Conservation (phyloP, 2,329 filamentous ascomycete species). For the Trichophyton benhamiae region DNA sequence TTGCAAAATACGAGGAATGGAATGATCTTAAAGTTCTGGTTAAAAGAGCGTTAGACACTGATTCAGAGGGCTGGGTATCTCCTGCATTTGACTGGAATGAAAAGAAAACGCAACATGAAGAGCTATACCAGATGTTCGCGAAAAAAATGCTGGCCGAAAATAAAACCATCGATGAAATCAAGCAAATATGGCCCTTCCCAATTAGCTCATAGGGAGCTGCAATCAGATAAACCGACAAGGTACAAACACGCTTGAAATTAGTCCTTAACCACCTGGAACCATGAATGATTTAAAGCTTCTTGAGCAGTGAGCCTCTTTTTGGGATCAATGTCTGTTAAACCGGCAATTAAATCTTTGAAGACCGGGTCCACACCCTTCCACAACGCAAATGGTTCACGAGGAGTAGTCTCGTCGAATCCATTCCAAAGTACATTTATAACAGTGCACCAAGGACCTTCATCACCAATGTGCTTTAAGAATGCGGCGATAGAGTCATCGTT, state of each 20-base stretch:
- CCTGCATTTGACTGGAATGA: background rate
- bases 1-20: background rate
- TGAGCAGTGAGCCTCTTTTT: slow-evolving; percentile 22
- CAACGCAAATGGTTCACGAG: slow-evolving; percentile 12
- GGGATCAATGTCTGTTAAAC: slow-evolving; percentile 23
- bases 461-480: background rate
- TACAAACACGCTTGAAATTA: background rate
- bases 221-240: background rate
- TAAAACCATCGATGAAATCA: background rate
- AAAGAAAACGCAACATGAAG: background rate
- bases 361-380: slow-evolving; percentile 28
- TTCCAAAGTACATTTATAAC: background rate
- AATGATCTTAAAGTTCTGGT: background rate
- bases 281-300: slow-evolving; percentile 23
- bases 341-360: slow-evolving; percentile 21
- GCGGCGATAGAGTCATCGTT: background rate
- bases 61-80: background rate
- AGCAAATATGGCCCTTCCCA: background rate
- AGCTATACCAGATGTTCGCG: background rate
- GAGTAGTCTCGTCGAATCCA: background rate
- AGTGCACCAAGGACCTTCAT: background rate
- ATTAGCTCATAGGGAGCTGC: background rate
- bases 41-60: background rate
- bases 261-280: slow-evolving; percentile 15
- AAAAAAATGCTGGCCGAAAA: background rate